Percentiles rank a stretch among this genome's conserved stretches.
phyloP scores from a whole-genome alignment of 1,284 basidiomycete species.

The Tetrapyrgos nigripes region DNA sequence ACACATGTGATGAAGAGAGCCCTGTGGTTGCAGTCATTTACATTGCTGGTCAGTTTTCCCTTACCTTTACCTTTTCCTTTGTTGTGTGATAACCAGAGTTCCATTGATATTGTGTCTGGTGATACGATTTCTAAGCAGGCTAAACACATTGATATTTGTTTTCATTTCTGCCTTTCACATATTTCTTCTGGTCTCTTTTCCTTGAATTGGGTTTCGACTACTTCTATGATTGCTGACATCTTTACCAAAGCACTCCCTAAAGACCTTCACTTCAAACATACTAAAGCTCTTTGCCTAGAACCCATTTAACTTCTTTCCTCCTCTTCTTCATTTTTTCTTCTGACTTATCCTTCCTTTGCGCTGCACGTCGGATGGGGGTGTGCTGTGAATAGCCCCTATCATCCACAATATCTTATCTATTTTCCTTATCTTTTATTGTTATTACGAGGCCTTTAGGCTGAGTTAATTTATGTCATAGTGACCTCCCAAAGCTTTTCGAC shows the following conservation, averaged over 20 bases:
- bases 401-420: no score
- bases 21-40: neutral
- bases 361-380: no score
- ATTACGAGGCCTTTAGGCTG: no score
- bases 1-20: neutral
- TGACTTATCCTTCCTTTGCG: no score
- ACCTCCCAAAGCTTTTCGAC: no score
- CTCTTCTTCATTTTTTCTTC: no score
- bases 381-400: no score
- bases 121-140: conserved; percentile 25
- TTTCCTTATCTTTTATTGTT: no score
- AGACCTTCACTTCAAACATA: neutral
- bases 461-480: no score
- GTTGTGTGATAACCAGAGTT: conserved; percentile 9
- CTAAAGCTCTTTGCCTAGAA: no score
- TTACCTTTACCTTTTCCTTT: conserved; percentile 1
- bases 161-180: conserved; percentile 40
- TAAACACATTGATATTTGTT: conserved; percentile 46
- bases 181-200: conserved; percentile 20
- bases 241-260: conserved; percentile 1
- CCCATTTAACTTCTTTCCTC: no score
- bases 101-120: conserved; percentile 28
- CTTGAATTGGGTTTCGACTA: neutral
- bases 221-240: conserved; percentile 4
- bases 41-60: neutral